These are phyloP conservation scores for Porphyrellus cyaneotinctus DNA, from an alignment of 768 basidiomycete genomes.

Conservation along the genomic window DNA sequence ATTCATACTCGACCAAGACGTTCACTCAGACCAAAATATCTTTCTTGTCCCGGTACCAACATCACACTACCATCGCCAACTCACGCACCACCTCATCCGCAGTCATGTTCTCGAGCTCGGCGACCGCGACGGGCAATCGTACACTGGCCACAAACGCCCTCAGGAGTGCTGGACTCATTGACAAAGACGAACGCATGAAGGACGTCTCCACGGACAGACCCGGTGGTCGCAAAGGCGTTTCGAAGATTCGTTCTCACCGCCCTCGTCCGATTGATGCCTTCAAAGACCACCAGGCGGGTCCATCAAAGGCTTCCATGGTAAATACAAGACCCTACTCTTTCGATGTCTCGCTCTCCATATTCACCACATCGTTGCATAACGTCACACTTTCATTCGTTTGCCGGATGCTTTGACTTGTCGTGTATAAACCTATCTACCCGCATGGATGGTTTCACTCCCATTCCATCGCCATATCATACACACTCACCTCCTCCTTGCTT, in stretches of 20 bases:
- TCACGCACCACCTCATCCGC: not conserved
- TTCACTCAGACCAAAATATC: not conserved
- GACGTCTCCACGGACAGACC: slow-evolving; percentile 61
- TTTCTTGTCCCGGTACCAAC: slow-evolving; percentile 17
- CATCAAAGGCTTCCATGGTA: slow-evolving; percentile 58
- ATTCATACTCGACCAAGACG: slow-evolving; percentile 7
- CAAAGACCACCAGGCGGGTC: slow-evolving; percentile 45
- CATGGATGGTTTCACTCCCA: slow-evolving; percentile 11
- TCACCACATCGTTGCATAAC: slow-evolving; percentile 28
- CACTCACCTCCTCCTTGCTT: slow-evolving; percentile 2
- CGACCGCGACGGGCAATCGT: slow-evolving; percentile 55
- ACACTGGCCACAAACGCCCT: slow-evolving; percentile 58
- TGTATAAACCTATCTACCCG: slow-evolving; percentile 15
- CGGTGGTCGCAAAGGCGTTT: slow-evolving; percentile 67
- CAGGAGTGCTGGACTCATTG: slow-evolving; percentile 70
- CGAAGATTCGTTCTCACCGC: slow-evolving; percentile 59
- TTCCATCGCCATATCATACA: slow-evolving; percentile 12
- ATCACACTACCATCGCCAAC: not conserved
- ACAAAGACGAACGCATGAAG: slow-evolving; percentile 72
- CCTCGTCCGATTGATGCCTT: slow-evolving; percentile 56
- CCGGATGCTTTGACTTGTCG: slow-evolving; percentile 13
- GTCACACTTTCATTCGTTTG: slow-evolving; percentile 11
- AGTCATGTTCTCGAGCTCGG: slow-evolving; percentile 56
- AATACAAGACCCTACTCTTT: slow-evolving; percentile 47
- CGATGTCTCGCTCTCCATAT: slow-evolving; percentile 22